phyloP scores from a whole-genome alignment of 306 rosid genomes.

The Quercus suber region DNA sequence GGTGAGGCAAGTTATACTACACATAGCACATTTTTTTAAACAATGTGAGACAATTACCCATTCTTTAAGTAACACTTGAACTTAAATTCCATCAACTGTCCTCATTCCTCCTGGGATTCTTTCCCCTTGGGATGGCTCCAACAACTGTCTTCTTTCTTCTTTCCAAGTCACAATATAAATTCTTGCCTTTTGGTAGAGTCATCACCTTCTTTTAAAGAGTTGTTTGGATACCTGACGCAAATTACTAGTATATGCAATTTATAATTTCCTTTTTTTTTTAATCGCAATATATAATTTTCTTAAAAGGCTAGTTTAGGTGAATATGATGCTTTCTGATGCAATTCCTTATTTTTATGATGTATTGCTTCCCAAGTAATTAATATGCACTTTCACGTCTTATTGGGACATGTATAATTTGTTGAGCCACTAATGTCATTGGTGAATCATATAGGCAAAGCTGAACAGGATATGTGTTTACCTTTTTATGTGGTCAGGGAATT shows the following conservation, averaged over 20 bases:
- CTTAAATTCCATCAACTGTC: too few species aligned
- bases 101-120: too few species aligned
- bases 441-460: conserved; percentile 13
- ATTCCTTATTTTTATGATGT: not conserved
- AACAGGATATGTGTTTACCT: not conserved
- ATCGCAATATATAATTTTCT: not conserved
- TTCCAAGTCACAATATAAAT: too few species aligned
- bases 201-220: not conserved
- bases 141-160: too few species aligned
- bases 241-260: too few species aligned
- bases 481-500: not conserved
- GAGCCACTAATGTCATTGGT: not conserved
- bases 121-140: too few species aligned
- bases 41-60: too few species aligned
- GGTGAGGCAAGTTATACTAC: rapidly evolving
- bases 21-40: too few species aligned
- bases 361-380: not conserved
- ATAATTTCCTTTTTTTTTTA: too few species aligned
- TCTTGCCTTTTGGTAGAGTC: not conserved
- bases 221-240: not conserved
- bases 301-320: too few species aligned
- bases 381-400: not conserved
- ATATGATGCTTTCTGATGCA: too few species aligned
- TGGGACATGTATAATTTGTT: not conserved
- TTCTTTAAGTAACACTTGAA: too few species aligned